These are phyloP conservation scores for Marasmius sp. DNA, from an alignment of 1,284 basidiomycete genomes.

Conservation along the genomic window DNA sequence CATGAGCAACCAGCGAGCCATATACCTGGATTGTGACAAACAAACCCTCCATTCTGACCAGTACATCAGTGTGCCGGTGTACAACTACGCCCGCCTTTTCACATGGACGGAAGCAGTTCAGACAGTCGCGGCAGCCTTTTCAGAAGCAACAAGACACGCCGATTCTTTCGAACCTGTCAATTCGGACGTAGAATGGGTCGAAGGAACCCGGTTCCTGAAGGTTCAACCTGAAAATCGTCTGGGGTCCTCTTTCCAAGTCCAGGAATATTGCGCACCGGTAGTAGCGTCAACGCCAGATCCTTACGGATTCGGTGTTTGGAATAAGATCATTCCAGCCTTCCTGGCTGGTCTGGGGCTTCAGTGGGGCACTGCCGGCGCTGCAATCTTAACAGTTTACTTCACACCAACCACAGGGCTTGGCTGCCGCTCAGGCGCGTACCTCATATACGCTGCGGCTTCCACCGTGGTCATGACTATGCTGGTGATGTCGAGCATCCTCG, in stretches of 20 bases:
- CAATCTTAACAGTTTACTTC: conserved; percentile 18
- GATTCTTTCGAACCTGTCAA: conserved; percentile 9
- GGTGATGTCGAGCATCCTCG: conserved; percentile 17
- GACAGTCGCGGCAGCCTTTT: conserved; percentile 17
- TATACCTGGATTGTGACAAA: conserved; percentile 14
- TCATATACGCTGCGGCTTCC: conserved; percentile 22
- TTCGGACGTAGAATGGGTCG: conserved; percentile 5
- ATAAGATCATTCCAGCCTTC: conserved; percentile 20
- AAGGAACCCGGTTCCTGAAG: background rate
- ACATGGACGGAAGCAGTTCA: conserved; percentile 21
- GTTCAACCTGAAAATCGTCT: conserved; percentile 13
- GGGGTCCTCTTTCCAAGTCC: conserved; percentile 13
- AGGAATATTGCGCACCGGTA: conserved; percentile 4
- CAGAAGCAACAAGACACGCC: conserved; percentile 15
- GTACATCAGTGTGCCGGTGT: conserved; percentile 20
- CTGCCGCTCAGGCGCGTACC: conserved; percentile 23
- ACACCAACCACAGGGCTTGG: conserved; percentile 22
- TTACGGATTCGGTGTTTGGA: conserved; percentile 20
- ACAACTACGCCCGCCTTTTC: conserved; percentile 24
- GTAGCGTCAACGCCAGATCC: background rate
- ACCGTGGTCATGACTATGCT: conserved; percentile 18
- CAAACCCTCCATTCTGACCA: conserved; percentile 16
- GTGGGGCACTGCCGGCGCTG: conserved; percentile 25
- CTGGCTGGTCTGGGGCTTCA: conserved; percentile 19
- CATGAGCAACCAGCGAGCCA: conserved; percentile 12